Percentiles rank a stretch among this genome's conserved stretches.
Conservation (phyloP, 2,329 filamentous ascomycete species). For the Aaosphaeria pasadenensis region DNA sequence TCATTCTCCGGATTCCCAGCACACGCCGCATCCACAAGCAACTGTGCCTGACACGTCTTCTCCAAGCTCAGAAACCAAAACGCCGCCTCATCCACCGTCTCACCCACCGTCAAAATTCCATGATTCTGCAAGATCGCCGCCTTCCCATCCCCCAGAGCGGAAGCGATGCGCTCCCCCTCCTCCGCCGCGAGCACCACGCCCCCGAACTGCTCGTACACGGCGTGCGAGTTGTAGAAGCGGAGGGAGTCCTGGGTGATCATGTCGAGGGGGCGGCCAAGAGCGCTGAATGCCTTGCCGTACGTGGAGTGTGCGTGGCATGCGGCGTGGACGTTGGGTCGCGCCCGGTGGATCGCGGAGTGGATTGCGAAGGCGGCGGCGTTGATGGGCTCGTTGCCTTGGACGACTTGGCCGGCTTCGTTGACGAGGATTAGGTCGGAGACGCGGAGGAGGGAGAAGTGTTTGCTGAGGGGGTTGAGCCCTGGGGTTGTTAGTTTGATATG, state of each 20-base stretch:
- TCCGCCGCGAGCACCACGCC: conserved; percentile 43
- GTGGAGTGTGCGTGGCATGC: conserved; percentile 47
- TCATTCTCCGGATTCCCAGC: conserved; percentile 32
- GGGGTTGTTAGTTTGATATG: background rate
- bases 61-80: conserved; percentile 47
- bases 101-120: conserved; percentile 37
- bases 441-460: conserved; percentile 43
- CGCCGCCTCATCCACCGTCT: conserved; percentile 43
- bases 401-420: conserved; percentile 41
- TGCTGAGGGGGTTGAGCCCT: conserved; percentile 44
- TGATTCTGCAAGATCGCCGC: conserved; percentile 40
- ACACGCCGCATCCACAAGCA: conserved; percentile 42
- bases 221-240: conserved; percentile 41
- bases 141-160: conserved; percentile 32
- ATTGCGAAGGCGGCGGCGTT: conserved; percentile 49
- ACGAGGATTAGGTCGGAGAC: conserved; percentile 45
- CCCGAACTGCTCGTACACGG: conserved; percentile 40
- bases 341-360: conserved; percentile 42
- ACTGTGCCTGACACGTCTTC: conserved; percentile 46
- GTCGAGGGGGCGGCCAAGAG: conserved; percentile 45
- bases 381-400: conserved; percentile 40
- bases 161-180: conserved; percentile 45
- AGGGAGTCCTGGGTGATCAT: conserved; percentile 50
- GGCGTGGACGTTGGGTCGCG: conserved; percentile 37
- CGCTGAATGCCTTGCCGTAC: conserved; percentile 47